Evolutionary conservation across 1,284 basidiomycete species (phyloP), one percentile per base, ranked within the genome.

Genomic region (Malassezia caprae): DNA sequence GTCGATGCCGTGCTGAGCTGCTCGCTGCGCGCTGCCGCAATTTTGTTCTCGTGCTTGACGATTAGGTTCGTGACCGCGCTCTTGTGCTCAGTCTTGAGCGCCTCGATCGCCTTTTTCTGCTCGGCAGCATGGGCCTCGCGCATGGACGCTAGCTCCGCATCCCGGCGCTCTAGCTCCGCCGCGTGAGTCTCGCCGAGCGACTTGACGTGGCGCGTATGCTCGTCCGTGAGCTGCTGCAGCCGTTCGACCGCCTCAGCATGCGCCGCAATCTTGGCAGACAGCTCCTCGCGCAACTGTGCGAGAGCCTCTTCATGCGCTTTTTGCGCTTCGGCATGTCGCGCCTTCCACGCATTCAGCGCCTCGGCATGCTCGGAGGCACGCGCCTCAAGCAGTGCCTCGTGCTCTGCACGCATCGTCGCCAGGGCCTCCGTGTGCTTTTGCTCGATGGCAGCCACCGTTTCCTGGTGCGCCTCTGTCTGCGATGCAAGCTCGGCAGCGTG

Each of bases 21-120:
- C 30, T 44, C 40, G 8, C 34, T 30, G 21, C 35, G 41, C 13
- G 42, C 48, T 4, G 37, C 48, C 12, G 37, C 58, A 39, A 66
- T 56, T 28, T 56, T 52, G n/a, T 26, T 39, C 34, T 49, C 60
- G 35, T 63, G 67, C 49, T 68, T 54, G 8, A 42, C 53, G 13
- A 54, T 34, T 8, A 39, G 45, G 23, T 43, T 48, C 12, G 42
- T 42, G 8, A 60, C 53, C 10, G 56, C 53, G 12, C 53, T 37
- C 10, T 48, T 48, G 48, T 64, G 57, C 45, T 52, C 41, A n/a
- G 58, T 54, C 47, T 57, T 52, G 12, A 54, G 46, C 5, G 43
- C 49, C 27, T 52, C 45, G 17, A 61, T 32, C 19, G 35, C 27
- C 39, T 50, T 50, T 10, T 63, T 63, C 42, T 62, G 43, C 45